A percentile compares a stretch with the other conserved stretches of the same genome.
Evolutionary conservation across 2,329 filamentous ascomycete species (phyloP).

Genomic region (Paramyrothecium sp.): DNA sequence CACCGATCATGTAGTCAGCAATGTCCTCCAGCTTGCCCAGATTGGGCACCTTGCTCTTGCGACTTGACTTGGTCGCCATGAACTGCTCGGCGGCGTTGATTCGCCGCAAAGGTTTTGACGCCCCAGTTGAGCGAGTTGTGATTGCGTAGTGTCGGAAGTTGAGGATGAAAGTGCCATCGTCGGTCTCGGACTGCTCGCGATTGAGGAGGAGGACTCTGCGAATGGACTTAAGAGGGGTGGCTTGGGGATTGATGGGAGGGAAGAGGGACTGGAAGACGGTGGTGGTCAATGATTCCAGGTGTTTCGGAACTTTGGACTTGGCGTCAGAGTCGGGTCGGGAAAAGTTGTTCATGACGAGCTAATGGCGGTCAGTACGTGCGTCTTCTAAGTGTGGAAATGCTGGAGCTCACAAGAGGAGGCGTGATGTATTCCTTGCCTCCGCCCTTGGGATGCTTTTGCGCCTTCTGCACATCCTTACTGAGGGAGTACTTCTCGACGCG

Average conservation of each 20-base stretch:
- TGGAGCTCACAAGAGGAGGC: slow-evolving; percentile 67
- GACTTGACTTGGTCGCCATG: slow-evolving; percentile 56
- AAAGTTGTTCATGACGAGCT: slow-evolving; percentile 98
- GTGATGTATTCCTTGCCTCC: slow-evolving; percentile 83
- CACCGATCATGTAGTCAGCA: slow-evolving; percentile 89
- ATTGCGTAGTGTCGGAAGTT: slow-evolving; percentile 95
- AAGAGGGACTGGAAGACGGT: slow-evolving; percentile 96
- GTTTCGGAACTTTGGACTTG: slow-evolving; percentile 76
- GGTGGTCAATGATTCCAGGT: slow-evolving; percentile 88
- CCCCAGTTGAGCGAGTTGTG: slow-evolving; percentile 79
- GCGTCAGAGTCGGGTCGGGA: slow-evolving; percentile 60
- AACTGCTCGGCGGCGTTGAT: slow-evolving; percentile 85
- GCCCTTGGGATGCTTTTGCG: slow-evolving; percentile 78
- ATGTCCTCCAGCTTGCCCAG: slow-evolving; percentile 90
- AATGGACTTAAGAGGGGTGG: slow-evolving; percentile 87
- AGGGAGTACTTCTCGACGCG: slow-evolving; percentile 92
- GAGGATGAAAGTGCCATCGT: slow-evolving; percentile 73
- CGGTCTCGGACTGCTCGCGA: slow-evolving; percentile 62
- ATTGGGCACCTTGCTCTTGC: slow-evolving; percentile 76
- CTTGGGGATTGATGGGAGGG: slow-evolving; percentile 90
- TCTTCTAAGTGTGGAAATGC: neutral
- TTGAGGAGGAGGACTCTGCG: slow-evolving; percentile 88
- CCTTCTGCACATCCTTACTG: slow-evolving; percentile 83
- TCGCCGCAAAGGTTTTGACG: slow-evolving; percentile 80
- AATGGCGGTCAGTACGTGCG: slow-evolving; percentile 30